Evolutionary conservation across 768 basidiomycete genomes (phyloP).

Genomic region (Leccinum variicolor): DNA sequence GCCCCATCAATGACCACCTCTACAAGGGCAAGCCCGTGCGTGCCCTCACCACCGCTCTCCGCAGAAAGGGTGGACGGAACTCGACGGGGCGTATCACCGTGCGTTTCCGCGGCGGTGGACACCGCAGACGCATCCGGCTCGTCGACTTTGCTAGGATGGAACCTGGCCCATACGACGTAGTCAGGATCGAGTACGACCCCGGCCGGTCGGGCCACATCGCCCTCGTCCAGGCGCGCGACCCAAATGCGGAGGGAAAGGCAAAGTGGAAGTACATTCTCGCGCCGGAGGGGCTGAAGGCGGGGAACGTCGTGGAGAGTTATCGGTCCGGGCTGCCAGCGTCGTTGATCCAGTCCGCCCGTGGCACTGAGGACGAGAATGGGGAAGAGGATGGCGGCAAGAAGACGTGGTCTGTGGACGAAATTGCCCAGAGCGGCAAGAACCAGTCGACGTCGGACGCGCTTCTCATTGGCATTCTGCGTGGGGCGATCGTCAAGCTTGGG

Average conservation of each 20-base stretch:
- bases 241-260: slow-evolving; percentile 46
- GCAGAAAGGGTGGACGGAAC: slow-evolving; percentile 87
- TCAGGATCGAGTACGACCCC: slow-evolving; percentile 96
- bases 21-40: slow-evolving; percentile 85
- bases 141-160: slow-evolving; percentile 84
- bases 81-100: slow-evolving; percentile 81
- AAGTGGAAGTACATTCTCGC: slow-evolving; percentile 92
- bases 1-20: slow-evolving; percentile 79
- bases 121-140: slow-evolving; percentile 78
- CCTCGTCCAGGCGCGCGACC: slow-evolving; percentile 64
- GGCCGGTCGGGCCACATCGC: slow-evolving; percentile 94
- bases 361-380: slow-evolving; percentile 14
- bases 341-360: slow-evolving; percentile 45
- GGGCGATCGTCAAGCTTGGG: slow-evolving; percentile 80
- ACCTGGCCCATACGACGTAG: slow-evolving; percentile 81
- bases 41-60: slow-evolving; percentile 73
- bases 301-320: slow-evolving; percentile 85
- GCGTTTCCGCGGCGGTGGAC: slow-evolving; percentile 88
- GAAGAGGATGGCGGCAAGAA: slow-evolving; percentile 1
- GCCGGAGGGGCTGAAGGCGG: slow-evolving; percentile 83
- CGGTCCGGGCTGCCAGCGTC: slow-evolving; percentile 77
- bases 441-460: slow-evolving; percentile 55
- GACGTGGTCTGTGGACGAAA: slow-evolving; percentile 18
- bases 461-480: slow-evolving; percentile 80
- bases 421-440: slow-evolving; percentile 22